Evolutionary conservation across 2,329 filamentous ascomycete species (phyloP).

Genomic region (Aspergillus sp.): DNA sequence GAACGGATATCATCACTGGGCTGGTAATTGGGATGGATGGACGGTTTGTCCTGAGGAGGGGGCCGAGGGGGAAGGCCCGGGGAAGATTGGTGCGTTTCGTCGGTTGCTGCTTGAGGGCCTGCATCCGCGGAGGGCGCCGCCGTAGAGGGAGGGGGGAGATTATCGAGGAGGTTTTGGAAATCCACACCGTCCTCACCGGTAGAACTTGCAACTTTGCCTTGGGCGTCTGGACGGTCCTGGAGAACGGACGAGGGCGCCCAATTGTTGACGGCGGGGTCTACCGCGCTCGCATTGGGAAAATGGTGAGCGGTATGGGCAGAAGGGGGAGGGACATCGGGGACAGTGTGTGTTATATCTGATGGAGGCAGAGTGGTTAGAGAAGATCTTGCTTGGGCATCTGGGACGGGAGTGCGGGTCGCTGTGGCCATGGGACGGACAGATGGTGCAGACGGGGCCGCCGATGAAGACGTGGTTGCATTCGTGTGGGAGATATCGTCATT

Average conservation of each 20-base stretch:
- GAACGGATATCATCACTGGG: slow-evolving; percentile 38
- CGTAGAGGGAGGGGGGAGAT: slow-evolving; percentile 39
- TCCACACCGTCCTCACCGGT: slow-evolving; percentile 42
- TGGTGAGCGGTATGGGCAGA: slow-evolving; percentile 26
- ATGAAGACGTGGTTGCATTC: slow-evolving; percentile 15
- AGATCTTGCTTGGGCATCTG: slow-evolving; percentile 16
- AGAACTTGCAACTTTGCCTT: slow-evolving; percentile 20
- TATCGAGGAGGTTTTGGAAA: slow-evolving; percentile 50
- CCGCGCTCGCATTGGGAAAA: slow-evolving; percentile 27
- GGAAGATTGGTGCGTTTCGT: slow-evolving; percentile 33
- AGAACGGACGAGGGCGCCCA: slow-evolving; percentile 19
- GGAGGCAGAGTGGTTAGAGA: slow-evolving; percentile 24
- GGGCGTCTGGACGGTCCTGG: slow-evolving; percentile 24
- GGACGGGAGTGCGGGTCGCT: slow-evolving; percentile 11
- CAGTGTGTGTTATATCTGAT: slow-evolving; percentile 26
- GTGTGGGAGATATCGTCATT: slow-evolving; percentile 22
- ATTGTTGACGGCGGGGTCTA: slow-evolving; percentile 26
- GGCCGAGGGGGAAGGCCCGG: slow-evolving; percentile 46
- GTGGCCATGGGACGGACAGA: slow-evolving; percentile 13
- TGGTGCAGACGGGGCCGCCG: slow-evolving; percentile 18
- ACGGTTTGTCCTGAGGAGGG: slow-evolving; percentile 43
- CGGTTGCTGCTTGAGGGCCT: slow-evolving; percentile 27
- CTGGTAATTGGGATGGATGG: slow-evolving; percentile 38
- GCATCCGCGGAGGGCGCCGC: slow-evolving; percentile 24
- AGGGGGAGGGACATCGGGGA: slow-evolving; percentile 21